phyloP scores from a whole-genome alignment of 1,139 yeast species.

The Geotrichum restrictum region DNA sequence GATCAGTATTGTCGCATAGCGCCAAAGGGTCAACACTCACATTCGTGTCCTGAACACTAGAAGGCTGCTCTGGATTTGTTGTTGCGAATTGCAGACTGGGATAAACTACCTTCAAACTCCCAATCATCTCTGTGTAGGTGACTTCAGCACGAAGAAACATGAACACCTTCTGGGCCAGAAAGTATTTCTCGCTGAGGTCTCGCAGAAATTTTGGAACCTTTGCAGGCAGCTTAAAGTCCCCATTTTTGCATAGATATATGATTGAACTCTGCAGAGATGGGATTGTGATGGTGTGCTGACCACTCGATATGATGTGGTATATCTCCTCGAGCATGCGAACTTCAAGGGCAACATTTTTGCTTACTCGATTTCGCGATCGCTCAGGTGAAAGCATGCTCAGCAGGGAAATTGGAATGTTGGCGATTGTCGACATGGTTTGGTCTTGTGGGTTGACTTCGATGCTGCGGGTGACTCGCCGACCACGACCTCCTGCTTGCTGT shows the following conservation, averaged over 20 bases:
- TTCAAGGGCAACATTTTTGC: background rate
- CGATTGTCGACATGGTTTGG: background rate
- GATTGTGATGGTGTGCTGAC: background rate
- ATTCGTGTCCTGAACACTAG: too few relatives aligned
- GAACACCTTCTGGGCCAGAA: background rate
- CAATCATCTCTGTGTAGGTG: background rate
- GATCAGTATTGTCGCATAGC: too few relatives aligned
- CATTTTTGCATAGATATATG: background rate
- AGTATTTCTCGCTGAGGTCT: slow-evolving; percentile 3
- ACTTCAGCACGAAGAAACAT: background rate
- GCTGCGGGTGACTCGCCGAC: background rate
- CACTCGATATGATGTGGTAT: background rate
- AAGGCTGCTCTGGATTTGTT: background rate
- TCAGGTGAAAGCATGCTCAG: background rate
- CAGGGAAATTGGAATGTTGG: background rate
- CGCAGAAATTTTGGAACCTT: background rate
- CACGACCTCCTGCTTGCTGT: slow-evolving; percentile 2
- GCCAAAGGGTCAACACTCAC: too few relatives aligned
- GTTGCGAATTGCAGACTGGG: background rate
- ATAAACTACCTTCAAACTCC: background rate
- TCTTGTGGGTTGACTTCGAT: background rate
- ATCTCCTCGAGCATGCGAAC: slow-evolving; percentile 2
- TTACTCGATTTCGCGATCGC: background rate
- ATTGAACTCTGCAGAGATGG: background rate
- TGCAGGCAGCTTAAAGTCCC: background rate